Base-by-base conservation (phyloP, 2,329 filamentous ascomycete species). In the Neoscytalidium dimidiatum region DNA sequence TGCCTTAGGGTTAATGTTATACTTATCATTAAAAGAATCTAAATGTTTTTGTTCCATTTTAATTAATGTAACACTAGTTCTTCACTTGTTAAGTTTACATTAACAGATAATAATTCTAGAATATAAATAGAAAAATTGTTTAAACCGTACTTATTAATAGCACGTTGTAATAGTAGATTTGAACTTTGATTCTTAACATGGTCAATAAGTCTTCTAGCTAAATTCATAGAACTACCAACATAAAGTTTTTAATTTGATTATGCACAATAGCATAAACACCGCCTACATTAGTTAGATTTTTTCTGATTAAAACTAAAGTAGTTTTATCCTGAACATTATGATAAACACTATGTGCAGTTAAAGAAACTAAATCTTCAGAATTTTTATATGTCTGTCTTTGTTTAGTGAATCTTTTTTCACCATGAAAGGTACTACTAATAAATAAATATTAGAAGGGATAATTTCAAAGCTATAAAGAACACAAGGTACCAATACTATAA, bases 341-440 rank as follows among this genome's bases (percentile, higher is more conserved):
- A 52, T 52, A 52, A 52, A 19, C 49, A 31, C 49, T 31, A 33
- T 31, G 17, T 31, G 29, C 29, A 31, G 49, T 17, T 29, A 52
- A 52, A 19, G 29, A 52, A 29, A 52, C 29, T 9, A 53, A 62
- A 62, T 21, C 33, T 49, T 46, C 21, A 46, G n/a, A 19, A 26
- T 52, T 53, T 62, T 31, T 44, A 41, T 57, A 46, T 46, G 19
- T 46, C 7, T 43, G 43, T 63, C n/a, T 57, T 63, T 52, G 33
- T 43, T 35, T 61, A 52, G n/a, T 31, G 29, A 52, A 52, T 31
- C 29, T 21, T 46, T 46, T 46, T 46, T 46, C 19, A 46, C 43
- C 19, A 70, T 64, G 68, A 74, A 65, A 69, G 71, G 71, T 71
- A 73, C 71, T 68, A 74, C 68, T 70, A 75, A 72, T 72, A n/a